Conservation (phyloP, 169 alveolate species). For the Theileria sp. region DNA sequence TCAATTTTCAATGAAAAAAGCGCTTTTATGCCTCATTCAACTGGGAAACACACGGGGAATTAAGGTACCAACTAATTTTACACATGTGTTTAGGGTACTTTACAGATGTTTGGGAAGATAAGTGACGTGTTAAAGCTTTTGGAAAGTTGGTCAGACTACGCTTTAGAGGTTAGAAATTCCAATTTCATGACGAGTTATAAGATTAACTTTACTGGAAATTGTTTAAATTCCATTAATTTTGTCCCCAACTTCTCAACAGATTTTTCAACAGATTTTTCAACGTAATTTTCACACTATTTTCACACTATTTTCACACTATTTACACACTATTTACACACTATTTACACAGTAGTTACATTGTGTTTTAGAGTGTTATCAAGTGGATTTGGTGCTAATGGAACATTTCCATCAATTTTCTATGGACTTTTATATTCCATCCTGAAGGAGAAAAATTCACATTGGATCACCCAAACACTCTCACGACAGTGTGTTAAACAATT, state of each 20-base stretch:
- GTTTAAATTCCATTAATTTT: conserved; percentile 25
- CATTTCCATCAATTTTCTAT: conserved; percentile 46
- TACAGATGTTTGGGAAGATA: conserved; percentile 15
- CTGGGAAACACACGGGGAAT: conserved; percentile 32
- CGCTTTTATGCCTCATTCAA: conserved; percentile 24
- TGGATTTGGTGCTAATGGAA: not conserved
- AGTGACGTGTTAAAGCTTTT: conserved; percentile 17
- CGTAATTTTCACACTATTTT: no score
- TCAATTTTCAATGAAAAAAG: conserved; percentile 26
- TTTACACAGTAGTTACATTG: no score
- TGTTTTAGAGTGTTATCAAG: not conserved
- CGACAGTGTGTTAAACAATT: conserved; percentile 9
- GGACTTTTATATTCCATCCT: conserved; percentile 32
- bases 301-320: no score
- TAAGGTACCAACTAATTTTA: conserved; percentile 16
- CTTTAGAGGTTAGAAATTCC: not conserved
- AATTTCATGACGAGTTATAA: conserved; percentile 43
- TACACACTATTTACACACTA: no score
- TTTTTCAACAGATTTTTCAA: conserved; percentile 31
- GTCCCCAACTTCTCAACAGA: conserved; percentile 60
- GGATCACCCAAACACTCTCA: not conserved
- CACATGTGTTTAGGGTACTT: conserved; percentile 24
- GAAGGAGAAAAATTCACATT: conserved; percentile 19
- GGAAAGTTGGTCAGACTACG: conserved; percentile 34
- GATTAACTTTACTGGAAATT: conserved; percentile 30